These are phyloP conservation scores for Candida anglica DNA, from an alignment of 805 yeast species.

Conservation along the genomic window DNA sequence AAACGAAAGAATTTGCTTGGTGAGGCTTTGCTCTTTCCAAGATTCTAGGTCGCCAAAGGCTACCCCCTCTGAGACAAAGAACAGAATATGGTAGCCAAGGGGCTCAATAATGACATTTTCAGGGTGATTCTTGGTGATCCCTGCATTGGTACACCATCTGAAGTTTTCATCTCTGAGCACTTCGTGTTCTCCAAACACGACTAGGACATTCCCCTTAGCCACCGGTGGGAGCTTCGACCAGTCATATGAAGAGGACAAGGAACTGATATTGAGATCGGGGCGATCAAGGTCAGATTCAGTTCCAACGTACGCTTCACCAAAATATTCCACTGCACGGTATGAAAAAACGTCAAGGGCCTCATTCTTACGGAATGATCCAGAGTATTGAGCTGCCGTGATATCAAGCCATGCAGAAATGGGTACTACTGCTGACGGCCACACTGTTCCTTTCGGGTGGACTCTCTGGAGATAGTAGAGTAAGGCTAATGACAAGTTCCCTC, in stretches of 20 bases:
- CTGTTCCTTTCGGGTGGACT: background rate
- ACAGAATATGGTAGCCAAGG: conserved; percentile 7
- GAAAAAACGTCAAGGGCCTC: conserved; percentile 4
- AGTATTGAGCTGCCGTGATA: background rate
- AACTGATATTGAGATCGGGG: conserved; percentile 8
- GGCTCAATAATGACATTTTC: conserved; percentile 6
- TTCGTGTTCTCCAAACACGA: conserved; percentile 8
- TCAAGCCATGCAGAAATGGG: conserved; percentile 9
- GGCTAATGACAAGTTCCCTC: conserved; percentile 7
- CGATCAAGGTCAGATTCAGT: conserved; percentile 4
- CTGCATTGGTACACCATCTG: conserved; percentile 4
- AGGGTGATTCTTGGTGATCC: conserved; percentile 4
- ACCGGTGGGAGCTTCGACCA: conserved; percentile 7
- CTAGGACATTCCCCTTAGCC: conserved; percentile 5
- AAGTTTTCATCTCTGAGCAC: conserved; percentile 7
- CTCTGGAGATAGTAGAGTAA: conserved; percentile 1
- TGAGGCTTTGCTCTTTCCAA: conserved; percentile 5
- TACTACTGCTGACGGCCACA: conserved; percentile 6
- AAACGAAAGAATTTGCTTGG: conserved; percentile 2
- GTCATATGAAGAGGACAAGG: conserved; percentile 1
- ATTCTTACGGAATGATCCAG: conserved; percentile 3
- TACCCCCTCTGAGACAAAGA: conserved; percentile 6
- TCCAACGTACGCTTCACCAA: conserved; percentile 6
- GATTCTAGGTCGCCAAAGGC: conserved; percentile 3
- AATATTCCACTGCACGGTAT: conserved; percentile 1